These are phyloP conservation scores for Starmerella riodocensis DNA, from an alignment of 805 yeast genomes.

Conservation along the genomic window DNA sequence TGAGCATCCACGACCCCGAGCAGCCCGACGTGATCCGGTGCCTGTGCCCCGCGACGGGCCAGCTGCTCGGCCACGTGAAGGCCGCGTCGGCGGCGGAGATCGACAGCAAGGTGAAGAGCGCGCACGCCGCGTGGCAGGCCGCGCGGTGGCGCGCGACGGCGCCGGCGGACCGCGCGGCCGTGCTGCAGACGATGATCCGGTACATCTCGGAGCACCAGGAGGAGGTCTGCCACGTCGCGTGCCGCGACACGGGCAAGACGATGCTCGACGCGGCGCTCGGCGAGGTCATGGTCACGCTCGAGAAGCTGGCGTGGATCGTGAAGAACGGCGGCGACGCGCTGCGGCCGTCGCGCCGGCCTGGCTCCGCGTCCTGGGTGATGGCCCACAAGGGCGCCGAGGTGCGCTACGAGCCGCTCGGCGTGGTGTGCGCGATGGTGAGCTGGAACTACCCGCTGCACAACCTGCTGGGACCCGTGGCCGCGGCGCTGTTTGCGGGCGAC, in stretches of 20 bases:
- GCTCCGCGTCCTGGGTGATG: slow-evolving; percentile 75
- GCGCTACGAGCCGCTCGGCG: slow-evolving; percentile 83
- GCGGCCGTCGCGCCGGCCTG: slow-evolving; percentile 63
- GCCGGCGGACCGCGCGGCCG: slow-evolving; percentile 52
- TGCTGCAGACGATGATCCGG: slow-evolving; percentile 56
- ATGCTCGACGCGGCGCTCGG: slow-evolving; percentile 85
- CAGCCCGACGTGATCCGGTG: slow-evolving; percentile 64
- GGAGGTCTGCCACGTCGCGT: slow-evolving; percentile 77
- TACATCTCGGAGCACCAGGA: slow-evolving; percentile 73
- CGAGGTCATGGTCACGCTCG: slow-evolving; percentile 87
- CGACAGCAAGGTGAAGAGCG: slow-evolving; percentile 44
- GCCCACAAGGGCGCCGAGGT: slow-evolving; percentile 87
- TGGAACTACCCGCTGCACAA: slow-evolving; percentile 99
- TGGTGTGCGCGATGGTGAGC: slow-evolving; percentile 77
- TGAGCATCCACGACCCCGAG: slow-evolving; percentile 41
- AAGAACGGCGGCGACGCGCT: slow-evolving; percentile 67
- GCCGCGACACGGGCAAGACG: slow-evolving; percentile 93
- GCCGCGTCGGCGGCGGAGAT: slow-evolving; percentile 58
- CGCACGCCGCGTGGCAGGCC: slow-evolving; percentile 41
- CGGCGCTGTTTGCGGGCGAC: slow-evolving; percentile 82
- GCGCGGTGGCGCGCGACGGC: slow-evolving; percentile 32
- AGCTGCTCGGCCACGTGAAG: slow-evolving; percentile 58
- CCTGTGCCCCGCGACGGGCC: slow-evolving; percentile 95
- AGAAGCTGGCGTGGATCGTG: slow-evolving; percentile 81
- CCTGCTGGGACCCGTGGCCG: slow-evolving; percentile 80